Base-by-base conservation (phyloP, 2,329 filamentous ascomycete species). In the Davidsoniella neocaledoniae region DNA sequence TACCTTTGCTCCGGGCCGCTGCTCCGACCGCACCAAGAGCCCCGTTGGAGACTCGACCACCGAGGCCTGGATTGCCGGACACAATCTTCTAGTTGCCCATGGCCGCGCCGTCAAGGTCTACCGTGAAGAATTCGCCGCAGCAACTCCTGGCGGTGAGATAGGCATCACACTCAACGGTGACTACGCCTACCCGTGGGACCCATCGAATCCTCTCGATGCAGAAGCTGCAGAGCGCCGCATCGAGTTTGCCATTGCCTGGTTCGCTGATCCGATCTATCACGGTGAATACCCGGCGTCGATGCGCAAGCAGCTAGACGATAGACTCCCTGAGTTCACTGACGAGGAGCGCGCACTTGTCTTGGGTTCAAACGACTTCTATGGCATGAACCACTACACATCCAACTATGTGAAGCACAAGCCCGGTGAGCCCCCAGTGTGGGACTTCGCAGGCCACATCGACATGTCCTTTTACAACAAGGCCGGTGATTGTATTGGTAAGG, bases 311-410 rank as follows among this genome's bases (percentile, higher is more conserved):
- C 77, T 93, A 16, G 85, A 86, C 50, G 72, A 81, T 61, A 77
- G 85, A 12, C 73, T 93, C 44, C 86, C 86, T 4, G 68, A 70
- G 42, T 91, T 84, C 63, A 86, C 82, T 0, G 64, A 72, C 0
- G 82, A 85, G 56, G 85, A 94, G 61, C 64, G 70, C 21, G 76
- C 75, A 2, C 69, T 91, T n/a, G 78, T 94, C 43, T 72, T 81
- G 59, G 85, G 83, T n/a, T 86, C 81, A 61, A 91, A 91, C 63
- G 86, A 93, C 69, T 93, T 93, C 66, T 93, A 93, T 64, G 86
- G 85, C 63, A 90, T 90, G 84, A 93, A 94, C 70, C 83, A 87
- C 71, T 94, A 94, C 70, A 88, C 84, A 46, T 82, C 85, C 60
- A 85, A 91, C 71, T 93, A 84, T 67, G 79, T 93, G 67, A 80